Conservation (phyloP, 805 yeast genomes). For the Wickerhamomyces bovis region DNA sequence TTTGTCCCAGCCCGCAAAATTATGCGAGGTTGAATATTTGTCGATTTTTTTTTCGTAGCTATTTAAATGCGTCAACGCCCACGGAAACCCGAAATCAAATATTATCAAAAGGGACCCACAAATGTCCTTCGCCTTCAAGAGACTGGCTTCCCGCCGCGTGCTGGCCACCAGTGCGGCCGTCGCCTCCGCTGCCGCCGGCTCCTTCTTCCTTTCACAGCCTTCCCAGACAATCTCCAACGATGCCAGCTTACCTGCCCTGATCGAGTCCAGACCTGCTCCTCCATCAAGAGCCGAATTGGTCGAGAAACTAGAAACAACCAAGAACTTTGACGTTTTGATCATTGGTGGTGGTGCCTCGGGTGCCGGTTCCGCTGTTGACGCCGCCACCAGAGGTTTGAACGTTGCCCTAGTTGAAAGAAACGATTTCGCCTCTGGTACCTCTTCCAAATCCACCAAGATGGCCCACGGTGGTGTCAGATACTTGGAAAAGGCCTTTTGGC, state of each 20-base stretch:
- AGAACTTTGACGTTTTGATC: slow-evolving; percentile 71
- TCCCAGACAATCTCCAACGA: slow-evolving; percentile 14
- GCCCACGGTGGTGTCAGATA: slow-evolving; percentile 98
- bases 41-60: not conserved
- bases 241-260: slow-evolving; percentile 29
- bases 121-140: slow-evolving; percentile 24
- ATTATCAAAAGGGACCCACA: not conserved
- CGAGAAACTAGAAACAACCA: slow-evolving; percentile 38
- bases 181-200: slow-evolving; percentile 18
- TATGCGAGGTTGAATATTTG: slow-evolving; percentile 2
- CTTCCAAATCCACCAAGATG: slow-evolving; percentile 91
- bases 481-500: slow-evolving; percentile 90
- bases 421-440: slow-evolving; percentile 90
- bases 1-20: slow-evolving; percentile 1
- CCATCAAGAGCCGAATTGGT: slow-evolving; percentile 53
- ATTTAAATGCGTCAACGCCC: not conserved
- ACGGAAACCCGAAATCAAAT: not conserved
- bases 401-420: slow-evolving; percentile 81
- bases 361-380: slow-evolving; percentile 89
- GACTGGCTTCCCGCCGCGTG: slow-evolving; percentile 19
- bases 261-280: slow-evolving; percentile 40
- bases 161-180: slow-evolving; percentile 21
- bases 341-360: slow-evolving; percentile 98
- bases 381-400: slow-evolving; percentile 82
- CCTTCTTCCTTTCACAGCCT: slow-evolving; percentile 7